phyloP scores from a whole-genome alignment of 306 rosid species.

The Quercus bicolor region DNA sequence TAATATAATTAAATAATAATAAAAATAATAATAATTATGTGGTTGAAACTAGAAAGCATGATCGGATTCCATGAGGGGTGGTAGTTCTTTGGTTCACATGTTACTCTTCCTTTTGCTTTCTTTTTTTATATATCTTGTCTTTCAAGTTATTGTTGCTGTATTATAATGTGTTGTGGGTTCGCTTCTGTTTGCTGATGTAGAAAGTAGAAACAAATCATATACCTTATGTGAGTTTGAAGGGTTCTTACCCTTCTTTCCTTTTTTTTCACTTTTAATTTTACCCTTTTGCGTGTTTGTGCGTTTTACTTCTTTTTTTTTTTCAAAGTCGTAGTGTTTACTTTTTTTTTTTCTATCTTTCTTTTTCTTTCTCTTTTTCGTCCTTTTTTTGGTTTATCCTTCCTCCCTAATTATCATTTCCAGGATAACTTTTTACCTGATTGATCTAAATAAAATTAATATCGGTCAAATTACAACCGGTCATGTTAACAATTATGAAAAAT shows the following conservation, averaged over 20 bases:
- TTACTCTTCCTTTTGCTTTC: constrained; percentile 18
- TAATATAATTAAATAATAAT: background rate
- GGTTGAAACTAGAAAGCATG: constrained; percentile 1
- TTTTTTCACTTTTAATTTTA: background rate
- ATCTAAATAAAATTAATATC: too few species aligned
- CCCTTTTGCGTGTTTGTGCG: background rate
- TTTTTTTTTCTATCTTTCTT: too few species aligned
- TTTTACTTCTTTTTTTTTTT: background rate
- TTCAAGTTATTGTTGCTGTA: constrained; percentile 1
- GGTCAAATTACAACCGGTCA: too few species aligned
- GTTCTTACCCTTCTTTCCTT: background rate
- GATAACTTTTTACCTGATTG: too few species aligned
- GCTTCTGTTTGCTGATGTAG: constrained; percentile 11
- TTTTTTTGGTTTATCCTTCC: too few species aligned
- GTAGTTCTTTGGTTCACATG: constrained; percentile 25
- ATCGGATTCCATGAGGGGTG: background rate
- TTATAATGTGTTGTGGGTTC: background rate
- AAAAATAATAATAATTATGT: background rate
- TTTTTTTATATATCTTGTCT: background rate
- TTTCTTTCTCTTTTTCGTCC: too few species aligned
- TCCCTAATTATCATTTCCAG: too few species aligned
- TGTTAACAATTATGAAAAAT: too few species aligned
- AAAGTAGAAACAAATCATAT: background rate
- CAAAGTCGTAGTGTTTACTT: background rate
- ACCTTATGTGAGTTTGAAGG: constrained; percentile 10